Evolutionary conservation across 345 rosid species (phyloP), one percentile per base, ranked within the genome.

Genomic region (Geranium brycei): DNA sequence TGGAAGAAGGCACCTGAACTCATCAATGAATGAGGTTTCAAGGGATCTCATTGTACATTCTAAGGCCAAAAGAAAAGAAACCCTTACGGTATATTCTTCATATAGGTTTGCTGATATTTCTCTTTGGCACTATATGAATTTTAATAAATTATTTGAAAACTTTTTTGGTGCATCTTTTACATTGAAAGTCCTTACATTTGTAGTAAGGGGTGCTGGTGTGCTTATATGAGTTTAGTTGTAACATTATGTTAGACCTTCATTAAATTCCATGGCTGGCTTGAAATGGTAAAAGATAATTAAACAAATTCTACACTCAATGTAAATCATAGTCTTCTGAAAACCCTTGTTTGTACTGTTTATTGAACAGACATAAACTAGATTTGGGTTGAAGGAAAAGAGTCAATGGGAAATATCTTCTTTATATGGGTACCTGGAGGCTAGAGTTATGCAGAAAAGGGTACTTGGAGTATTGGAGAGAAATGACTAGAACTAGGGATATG

Each of bases 1-100:
- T 79, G 99, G 99, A 69, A 78, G 99, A 77, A 82, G 99, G 72
- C 87, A 91, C 78, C 77, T 95, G 70, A 83, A 80, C 41, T 88
- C 97, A 58, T 91, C 99, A 56, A 87, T 84, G 88, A 91, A 84
- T 35, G 97, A 91, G 82, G 95, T 91, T 60, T 91, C 99, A n/a
- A 85, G 97, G 74, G 99, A 95, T 79, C 99, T 95, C 64, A 78
- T 95, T 66, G 99, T 91, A 67, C 85, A 95, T 87, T 78, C 87
- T 19, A 75, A 83, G 80, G 82, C 96, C 60, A 95, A 87, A 75
- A 88, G 83, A 86, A 95, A 95, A 58, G 96, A 95, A 79, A 83
- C 97, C 75, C 89, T 95, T 61, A 74, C 79, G 95, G 99, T 90
- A 85, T 47, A 47, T 47, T 13, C 53, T 47, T 47, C 53, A 47